Evolutionary conservation across 805 yeast species (phyloP), one percentile per base, ranked within the genome.

Genomic region (Teunomyces stri): DNA sequence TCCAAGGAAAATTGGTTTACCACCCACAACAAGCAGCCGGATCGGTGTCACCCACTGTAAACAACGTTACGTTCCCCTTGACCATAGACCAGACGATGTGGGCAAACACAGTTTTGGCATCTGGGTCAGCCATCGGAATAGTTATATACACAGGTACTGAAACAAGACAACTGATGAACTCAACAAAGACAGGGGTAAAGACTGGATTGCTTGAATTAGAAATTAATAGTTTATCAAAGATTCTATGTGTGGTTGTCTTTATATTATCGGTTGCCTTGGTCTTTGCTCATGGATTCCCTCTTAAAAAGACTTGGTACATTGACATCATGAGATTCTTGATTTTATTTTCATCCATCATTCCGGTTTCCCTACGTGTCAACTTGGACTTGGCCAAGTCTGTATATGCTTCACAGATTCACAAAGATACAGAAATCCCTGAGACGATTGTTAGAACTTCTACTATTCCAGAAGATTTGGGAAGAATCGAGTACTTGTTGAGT

Each of bases 91-190:
- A 92, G 60, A 89, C 99, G 0, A 66, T 95, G 62, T 94, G 99
- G 99, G 97, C 98, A 11, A 94, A 94, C 63, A 94, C 99, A 0
- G 97, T 95, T 1, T 73, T 95, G 12, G 98, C 99, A 0, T 87
- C 96, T 0, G 98, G 97, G 11, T 80, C 89, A 3, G 94, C 95
- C 6, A 73, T 91, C 42, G 99, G 96, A 1, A 83, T 92, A 56
- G 81, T 94, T 12, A 75, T 90, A 2, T 94, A 90, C 64, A 92
- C 98, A 0, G 99, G 99, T 16, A 66, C 70, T 30, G 97, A 94
- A 59, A 95, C 99, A 0, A 82, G 99, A 53, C 98, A 91, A 69
- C 87, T 95, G 20, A 80, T 91, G 85, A 95, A 95, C 66, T 92
- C 98, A 1, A 84, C 96, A 1, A 76, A 77, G 50, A 79, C 95